phyloP scores from a whole-genome alignment of 2,329 filamentous ascomycete genomes.

The Fusarium drepaniforme region DNA sequence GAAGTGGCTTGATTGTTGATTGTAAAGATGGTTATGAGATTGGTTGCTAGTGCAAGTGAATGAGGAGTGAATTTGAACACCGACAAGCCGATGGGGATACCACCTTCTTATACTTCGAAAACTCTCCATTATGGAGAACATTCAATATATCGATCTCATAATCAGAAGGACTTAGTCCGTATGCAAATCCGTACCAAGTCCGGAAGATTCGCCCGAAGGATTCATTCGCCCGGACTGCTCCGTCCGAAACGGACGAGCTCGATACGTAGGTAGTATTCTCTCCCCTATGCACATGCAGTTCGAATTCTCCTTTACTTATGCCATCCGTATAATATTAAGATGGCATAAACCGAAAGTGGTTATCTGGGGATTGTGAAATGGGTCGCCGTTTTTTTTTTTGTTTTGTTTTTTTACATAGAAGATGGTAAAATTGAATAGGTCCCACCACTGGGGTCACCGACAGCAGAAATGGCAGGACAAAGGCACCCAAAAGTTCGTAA shows the following conservation, averaged over 20 bases:
- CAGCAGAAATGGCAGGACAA: neutral
- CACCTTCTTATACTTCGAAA: neutral
- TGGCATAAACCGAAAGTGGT: neutral
- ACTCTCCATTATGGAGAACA: neutral
- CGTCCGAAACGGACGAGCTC: neutral
- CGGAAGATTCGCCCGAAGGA: neutral
- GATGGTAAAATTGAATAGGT: neutral
- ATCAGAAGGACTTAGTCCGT: neutral
- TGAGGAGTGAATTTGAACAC: neutral
- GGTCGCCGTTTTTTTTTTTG: neutral
- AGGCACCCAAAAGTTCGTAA: neutral
- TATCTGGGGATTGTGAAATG: neutral
- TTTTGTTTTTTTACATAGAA: neutral
- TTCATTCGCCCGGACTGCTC: neutral
- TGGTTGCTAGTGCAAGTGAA: slow-evolving; percentile 1
- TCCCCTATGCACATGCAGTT: too few species aligned
- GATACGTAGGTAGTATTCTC: neutral
- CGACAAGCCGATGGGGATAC: neutral
- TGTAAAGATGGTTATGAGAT: neutral
- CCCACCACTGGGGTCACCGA: neutral
- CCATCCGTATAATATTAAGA: neutral
- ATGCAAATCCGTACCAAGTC: neutral
- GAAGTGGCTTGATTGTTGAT: slow-evolving; percentile 3
- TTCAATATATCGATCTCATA: neutral
- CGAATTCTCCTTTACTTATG: neutral